Conservation (phyloP, 2,329 filamentous ascomycete species). For the Zasmidium angulare region DNA sequence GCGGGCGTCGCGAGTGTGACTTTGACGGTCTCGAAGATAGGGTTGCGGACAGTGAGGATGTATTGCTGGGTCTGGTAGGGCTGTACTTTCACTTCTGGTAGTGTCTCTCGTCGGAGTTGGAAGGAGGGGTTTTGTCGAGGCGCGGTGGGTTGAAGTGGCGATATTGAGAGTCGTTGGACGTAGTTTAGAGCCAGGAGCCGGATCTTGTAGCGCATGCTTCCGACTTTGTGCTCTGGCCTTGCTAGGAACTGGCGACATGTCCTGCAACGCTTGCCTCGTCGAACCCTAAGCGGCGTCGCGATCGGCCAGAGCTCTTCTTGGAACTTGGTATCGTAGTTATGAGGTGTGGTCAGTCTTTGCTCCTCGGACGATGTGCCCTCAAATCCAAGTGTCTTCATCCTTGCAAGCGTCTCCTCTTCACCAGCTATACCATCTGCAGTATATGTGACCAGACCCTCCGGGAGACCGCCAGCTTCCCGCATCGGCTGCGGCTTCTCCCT, state of each 20-base stretch:
- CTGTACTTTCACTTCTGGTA: conserved; percentile 24
- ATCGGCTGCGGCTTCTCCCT: conserved; percentile 70
- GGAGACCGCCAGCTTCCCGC: conserved; percentile 70
- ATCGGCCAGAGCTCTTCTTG: conserved; percentile 75
- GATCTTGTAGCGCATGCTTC: conserved; percentile 83
- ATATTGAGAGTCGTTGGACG: conserved; percentile 78
- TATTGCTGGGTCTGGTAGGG: conserved; percentile 65
- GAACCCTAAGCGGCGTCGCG: conserved; percentile 80
- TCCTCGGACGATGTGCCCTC: conserved; percentile 58
- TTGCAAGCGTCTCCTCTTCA: conserved; percentile 59
- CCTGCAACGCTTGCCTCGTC: conserved; percentile 89
- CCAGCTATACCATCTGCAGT: conserved; percentile 18
- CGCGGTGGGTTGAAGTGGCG: conserved; percentile 48
- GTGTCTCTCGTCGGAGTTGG: conserved; percentile 21
- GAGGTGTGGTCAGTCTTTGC: conserved; percentile 54
- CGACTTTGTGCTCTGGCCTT: conserved; percentile 88
- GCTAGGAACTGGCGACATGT: conserved; percentile 92
- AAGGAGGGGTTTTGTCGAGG: conserved; percentile 26
- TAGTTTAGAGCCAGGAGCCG: conserved; percentile 81
- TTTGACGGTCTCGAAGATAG: conserved; percentile 85
- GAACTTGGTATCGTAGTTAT: conserved; percentile 58
- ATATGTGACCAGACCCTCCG: conserved; percentile 69
- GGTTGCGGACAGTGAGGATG: conserved; percentile 87
- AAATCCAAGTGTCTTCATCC: conserved; percentile 62
- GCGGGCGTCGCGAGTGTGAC: conserved; percentile 84